Conservation (phyloP, 1,284 basidiomycete genomes). For the Kwoniella shivajii region DNA sequence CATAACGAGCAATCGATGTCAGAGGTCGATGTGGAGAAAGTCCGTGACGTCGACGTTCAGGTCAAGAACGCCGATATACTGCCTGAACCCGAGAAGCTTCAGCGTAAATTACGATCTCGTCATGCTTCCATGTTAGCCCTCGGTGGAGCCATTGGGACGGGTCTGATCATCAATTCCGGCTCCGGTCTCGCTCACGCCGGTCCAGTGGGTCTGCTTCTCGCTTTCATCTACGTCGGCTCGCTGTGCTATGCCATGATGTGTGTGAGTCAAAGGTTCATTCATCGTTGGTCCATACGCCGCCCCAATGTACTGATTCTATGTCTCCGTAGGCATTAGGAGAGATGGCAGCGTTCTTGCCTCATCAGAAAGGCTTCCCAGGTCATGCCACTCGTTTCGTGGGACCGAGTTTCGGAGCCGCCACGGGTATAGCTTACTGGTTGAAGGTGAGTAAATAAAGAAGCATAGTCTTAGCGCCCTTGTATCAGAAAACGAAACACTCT, state of each 20-base stretch:
- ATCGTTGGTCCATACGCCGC: neutral
- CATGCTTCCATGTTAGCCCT: conserved; percentile 53
- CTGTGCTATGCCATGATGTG: conserved; percentile 21
- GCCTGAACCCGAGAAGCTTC: conserved; percentile 7
- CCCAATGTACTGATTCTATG: neutral
- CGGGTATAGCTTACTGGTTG: conserved; percentile 12
- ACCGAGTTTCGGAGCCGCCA: conserved; percentile 12
- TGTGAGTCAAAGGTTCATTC: conserved; percentile 6
- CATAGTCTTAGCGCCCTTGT: too few relatives aligned
- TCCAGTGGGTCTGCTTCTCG: conserved; percentile 48
- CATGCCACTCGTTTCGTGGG: conserved; percentile 20
- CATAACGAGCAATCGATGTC: too few relatives aligned
- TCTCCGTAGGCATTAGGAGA: conserved; percentile 8
- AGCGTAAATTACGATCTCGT: conserved; percentile 23
- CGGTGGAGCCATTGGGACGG: conserved; percentile 56
- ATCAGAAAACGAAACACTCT: neutral
- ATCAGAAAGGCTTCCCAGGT: conserved; percentile 22
- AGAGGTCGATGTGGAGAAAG: neutral
- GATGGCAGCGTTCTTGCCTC: conserved; percentile 22
- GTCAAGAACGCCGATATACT: neutral
- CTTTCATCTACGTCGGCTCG: conserved; percentile 33
- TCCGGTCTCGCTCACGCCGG: conserved; percentile 52
- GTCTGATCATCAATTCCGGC: conserved; percentile 53
- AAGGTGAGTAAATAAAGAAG: neutral
- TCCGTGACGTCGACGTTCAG: neutral